A percentile compares a stretch with the other conserved stretches of the same genome.
phyloP scores from a whole-genome alignment of 768 basidiomycete genomes.

The Hygrophorus pudorinus region DNA sequence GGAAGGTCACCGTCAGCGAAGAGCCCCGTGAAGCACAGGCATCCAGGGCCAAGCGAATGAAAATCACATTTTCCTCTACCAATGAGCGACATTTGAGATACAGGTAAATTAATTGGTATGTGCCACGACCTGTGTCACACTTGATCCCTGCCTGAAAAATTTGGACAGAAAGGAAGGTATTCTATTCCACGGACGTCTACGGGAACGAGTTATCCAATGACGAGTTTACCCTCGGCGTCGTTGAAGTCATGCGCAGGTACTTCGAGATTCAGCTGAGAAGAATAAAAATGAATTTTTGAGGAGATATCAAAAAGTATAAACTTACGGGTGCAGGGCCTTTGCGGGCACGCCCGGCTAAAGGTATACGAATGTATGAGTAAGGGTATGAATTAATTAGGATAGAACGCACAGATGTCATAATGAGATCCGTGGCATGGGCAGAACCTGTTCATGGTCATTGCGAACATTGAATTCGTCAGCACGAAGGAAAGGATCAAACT shows the following conservation, averaged over 20 bases:
- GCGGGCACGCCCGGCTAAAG: slow-evolving; percentile 81
- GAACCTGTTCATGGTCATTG: slow-evolving; percentile 42
- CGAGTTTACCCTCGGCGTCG: slow-evolving; percentile 76
- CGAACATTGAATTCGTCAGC: slow-evolving; percentile 1
- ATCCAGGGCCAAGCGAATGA: too few species aligned
- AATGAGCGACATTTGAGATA: too few species aligned
- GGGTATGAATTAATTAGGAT: neutral
- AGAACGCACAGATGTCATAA: slow-evolving; percentile 80
- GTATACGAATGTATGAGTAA: slow-evolving; percentile 9
- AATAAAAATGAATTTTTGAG: slow-evolving; percentile 4
- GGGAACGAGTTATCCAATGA: slow-evolving; percentile 58
- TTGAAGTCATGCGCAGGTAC: slow-evolving; percentile 84
- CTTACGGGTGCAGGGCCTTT: slow-evolving; percentile 94
- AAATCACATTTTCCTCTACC: too few species aligned
- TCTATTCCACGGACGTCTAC: slow-evolving; percentile 15
- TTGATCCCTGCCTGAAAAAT: neutral
- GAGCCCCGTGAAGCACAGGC: too few species aligned
- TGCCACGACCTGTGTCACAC: neutral
- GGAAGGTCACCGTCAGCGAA: too few species aligned
- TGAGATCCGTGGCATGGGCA: slow-evolving; percentile 99
- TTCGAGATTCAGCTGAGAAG: slow-evolving; percentile 78
- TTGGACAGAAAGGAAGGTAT: neutral
- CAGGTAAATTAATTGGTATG: too few species aligned
- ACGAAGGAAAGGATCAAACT: neutral
- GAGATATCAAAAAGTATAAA: slow-evolving; percentile 5